These are phyloP conservation scores for Phytopythium sindhum DNA, from an alignment of 352 stramenopile species.

Conservation along the genomic window DNA sequence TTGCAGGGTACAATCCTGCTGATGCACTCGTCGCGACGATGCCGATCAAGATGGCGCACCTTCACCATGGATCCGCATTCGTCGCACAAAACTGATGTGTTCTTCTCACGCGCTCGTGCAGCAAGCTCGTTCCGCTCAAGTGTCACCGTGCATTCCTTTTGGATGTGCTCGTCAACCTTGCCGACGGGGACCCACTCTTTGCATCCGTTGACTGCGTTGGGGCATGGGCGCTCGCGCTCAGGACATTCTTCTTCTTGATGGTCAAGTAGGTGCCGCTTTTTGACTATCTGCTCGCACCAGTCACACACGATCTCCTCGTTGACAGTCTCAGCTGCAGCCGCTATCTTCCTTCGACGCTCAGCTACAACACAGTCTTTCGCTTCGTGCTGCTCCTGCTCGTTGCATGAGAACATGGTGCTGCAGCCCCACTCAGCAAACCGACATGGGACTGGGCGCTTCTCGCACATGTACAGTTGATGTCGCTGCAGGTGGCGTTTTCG, in stretches of 20 bases:
- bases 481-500: slow-evolving; percentile 32
- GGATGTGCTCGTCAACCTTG: slow-evolving; percentile 46
- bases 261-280: slow-evolving; percentile 64
- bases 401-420: slow-evolving; percentile 25
- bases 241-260: slow-evolving; percentile 79
- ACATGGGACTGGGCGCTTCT: slow-evolving; percentile 44
- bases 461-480: slow-evolving; percentile 43
- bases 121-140: slow-evolving; percentile 55
- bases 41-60: slow-evolving; percentile 32
- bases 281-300: slow-evolving; percentile 57
- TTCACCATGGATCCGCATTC: slow-evolving; percentile 50
- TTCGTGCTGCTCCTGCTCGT: slow-evolving; percentile 42
- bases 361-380: slow-evolving; percentile 39
- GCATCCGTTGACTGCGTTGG: slow-evolving; percentile 55
- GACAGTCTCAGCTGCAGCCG: slow-evolving; percentile 32
- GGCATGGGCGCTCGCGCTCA: slow-evolving; percentile 64
- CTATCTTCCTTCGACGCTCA: slow-evolving; percentile 32
- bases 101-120: slow-evolving; percentile 41
- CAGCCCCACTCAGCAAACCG: slow-evolving; percentile 53
- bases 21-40: slow-evolving; percentile 46
- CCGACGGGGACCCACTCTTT: slow-evolving; percentile 69
- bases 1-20: slow-evolving; percentile 66
- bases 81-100: slow-evolving; percentile 31
- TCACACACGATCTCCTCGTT: slow-evolving; percentile 60
- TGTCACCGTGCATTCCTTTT: slow-evolving; percentile 43